A percentile compares a stretch with the other conserved stretches of the same genome.
phyloP scores from a whole-genome alignment of 2,329 filamentous ascomycete species.

The Sclerotinia spermophila region DNA sequence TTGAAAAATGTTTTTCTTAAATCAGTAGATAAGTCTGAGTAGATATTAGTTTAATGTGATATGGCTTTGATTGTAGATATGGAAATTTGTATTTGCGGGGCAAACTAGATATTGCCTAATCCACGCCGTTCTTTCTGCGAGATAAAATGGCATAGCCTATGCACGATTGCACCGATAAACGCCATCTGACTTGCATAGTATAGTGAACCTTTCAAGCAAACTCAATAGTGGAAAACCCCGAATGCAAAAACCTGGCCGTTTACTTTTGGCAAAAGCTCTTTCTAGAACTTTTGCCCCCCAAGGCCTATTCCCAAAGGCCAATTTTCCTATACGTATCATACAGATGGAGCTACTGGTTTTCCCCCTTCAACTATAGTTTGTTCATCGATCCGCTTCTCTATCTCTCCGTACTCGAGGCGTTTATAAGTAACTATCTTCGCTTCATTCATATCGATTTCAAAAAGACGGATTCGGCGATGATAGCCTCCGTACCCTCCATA shows the following conservation, averaged over 20 bases:
- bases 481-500: slow-evolving; percentile 90
- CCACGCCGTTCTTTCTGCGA: not conserved
- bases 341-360: slow-evolving; percentile 24
- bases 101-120: not conserved
- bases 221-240: not conserved
- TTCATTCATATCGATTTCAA: slow-evolving; percentile 89
- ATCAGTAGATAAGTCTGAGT: not conserved
- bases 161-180: not conserved
- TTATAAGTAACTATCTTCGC: slow-evolving; percentile 91
- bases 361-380: slow-evolving; percentile 65
- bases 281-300: not conserved
- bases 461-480: slow-evolving; percentile 78
- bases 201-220: not conserved
- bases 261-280: not conserved
- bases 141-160: not conserved
- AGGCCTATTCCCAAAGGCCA: not conserved
- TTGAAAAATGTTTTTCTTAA: too few relatives aligned
- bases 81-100: not conserved
- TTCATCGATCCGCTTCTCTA: slow-evolving; percentile 53
- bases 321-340: not conserved
- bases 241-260: not conserved
- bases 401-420: slow-evolving; percentile 67
- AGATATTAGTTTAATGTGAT: not conserved
- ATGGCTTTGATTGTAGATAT: not conserved
- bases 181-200: not conserved